Evolutionary conservation across 1,284 basidiomycete genomes (phyloP), one percentile per base, ranked within the genome.

Genomic region (Cryptococcus depauperatus): DNA sequence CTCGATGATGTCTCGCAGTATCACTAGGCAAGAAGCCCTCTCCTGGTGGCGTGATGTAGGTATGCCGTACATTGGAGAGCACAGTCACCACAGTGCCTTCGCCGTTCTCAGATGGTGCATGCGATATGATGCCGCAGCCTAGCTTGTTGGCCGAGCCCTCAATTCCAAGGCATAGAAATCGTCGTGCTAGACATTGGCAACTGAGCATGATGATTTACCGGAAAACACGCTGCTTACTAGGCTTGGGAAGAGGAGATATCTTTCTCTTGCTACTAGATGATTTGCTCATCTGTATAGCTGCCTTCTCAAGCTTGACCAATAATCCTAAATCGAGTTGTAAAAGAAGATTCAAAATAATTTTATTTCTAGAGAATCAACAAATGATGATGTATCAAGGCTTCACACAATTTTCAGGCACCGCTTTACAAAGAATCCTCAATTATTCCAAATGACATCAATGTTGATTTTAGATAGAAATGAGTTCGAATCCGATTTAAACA

Each of bases 141-240:
- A 98, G 78, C 72, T 99, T 99, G 75, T 99, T 99, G 30, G 95
- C 95, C 19, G 87, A 91, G 16, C 91, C 91, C 70, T 95, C 91
- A 34, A 96, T 79, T 10, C 91, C 91, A 26, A 96, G 79, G 34
- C 71, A 73, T 27, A 75, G 54, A 18, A 68, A 59, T 10, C 61
- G 64, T 21, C 56, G 53, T 10, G 53, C 61, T 62, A 16, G 22
- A n/a, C 25, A 35, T 26, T 37, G 4, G 21, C 8, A 22, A 25
- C 28, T 33, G 33, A 14, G 27, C 21, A 13, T 43, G 37, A 26
- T 13, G n/a, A 14, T 1, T 10, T 8, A n/a, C 37, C 9, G 37
- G 37, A 13, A 4, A 21, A 22, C 11, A 9, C n/a, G 37, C 9
- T 21, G 48, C 62, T 47, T 34, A 62, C 64, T 34, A 14, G 62